phyloP scores from a whole-genome alignment of 164 flowering plant genomes.

The Aristolochia contorta region DNA sequence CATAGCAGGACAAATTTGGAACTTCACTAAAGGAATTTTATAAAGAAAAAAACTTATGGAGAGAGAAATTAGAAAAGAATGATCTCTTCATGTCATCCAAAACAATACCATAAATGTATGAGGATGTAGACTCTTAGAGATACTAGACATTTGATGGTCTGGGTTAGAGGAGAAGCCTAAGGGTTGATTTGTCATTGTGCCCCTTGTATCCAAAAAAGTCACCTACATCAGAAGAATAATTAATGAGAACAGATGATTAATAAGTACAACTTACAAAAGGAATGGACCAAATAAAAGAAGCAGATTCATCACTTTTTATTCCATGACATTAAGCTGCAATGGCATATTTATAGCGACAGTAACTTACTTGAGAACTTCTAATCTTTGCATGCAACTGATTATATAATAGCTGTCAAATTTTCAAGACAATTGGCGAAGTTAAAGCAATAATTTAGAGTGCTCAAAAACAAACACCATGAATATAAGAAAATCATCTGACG shows the following conservation, averaged over 20 bases:
- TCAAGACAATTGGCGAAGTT: no score
- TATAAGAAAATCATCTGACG: no score
- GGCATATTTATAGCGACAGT: neutral
- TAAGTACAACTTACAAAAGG: neutral
- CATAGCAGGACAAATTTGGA: constrained; percentile 14
- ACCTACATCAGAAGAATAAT: constrained; percentile 33
- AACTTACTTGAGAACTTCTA: constrained; percentile 64
- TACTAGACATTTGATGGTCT: constrained; percentile 12
- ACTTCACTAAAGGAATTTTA: constrained; percentile 18
- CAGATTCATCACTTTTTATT: neutral
- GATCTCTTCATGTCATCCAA: neutral
- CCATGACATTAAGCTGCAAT: neutral
- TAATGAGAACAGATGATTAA: neutral
- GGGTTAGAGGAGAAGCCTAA: constrained; percentile 16
- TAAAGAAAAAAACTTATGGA: neutral
- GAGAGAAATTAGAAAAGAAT: neutral
- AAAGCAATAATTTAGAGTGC: no score
- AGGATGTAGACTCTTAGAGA: constrained; percentile 20
- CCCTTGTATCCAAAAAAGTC: constrained; percentile 27
- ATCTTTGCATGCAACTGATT: constrained; percentile 74
- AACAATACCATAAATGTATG: constrained; percentile 35
- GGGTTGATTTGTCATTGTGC: constrained; percentile 19
- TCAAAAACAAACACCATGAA: no score
- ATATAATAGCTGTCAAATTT: constrained; percentile 48
- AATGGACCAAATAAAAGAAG: neutral